Conservation (phyloP, 2,329 filamentous ascomycete species). For the Sphaerulina populicola region DNA sequence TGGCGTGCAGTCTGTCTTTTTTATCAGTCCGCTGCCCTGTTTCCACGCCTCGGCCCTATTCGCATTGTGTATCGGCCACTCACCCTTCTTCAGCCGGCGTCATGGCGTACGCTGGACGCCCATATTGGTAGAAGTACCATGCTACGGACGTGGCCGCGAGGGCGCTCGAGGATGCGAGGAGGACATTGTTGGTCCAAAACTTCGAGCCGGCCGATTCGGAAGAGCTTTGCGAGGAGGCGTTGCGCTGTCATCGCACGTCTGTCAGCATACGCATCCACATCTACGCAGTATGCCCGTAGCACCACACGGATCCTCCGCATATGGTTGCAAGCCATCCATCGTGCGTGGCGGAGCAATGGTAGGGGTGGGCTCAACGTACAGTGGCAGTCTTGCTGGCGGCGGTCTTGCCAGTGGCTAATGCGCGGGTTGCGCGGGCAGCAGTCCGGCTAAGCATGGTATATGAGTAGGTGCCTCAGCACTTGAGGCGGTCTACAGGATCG, state of each 20-base stretch:
- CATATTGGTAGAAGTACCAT: constrained; percentile 97
- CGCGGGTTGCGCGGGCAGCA: constrained; percentile 79
- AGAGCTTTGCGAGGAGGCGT: constrained; percentile 63
- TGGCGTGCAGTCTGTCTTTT: constrained; percentile 68
- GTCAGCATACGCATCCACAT: constrained; percentile 16
- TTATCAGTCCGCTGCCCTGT: constrained; percentile 11
- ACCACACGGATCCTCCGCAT: neutral
- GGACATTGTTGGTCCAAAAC: constrained; percentile 71
- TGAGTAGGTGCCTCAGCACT: constrained; percentile 28
- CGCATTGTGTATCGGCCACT: constrained; percentile 36
- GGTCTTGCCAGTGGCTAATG: constrained; percentile 71
- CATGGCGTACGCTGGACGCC: constrained; percentile 76
- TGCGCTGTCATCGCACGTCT: constrained; percentile 37
- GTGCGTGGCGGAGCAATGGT: constrained; percentile 3
- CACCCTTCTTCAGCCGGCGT: constrained; percentile 97
- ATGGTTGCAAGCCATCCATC: neutral
- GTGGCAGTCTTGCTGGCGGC: constrained; percentile 40
- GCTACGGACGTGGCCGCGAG: constrained; percentile 81
- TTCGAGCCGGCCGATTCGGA: constrained; percentile 60
- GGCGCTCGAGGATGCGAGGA: constrained; percentile 76
- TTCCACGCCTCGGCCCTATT: constrained; percentile 2
- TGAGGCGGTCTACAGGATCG: constrained; percentile 24
- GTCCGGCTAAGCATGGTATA: constrained; percentile 86
- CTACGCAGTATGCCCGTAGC: neutral
- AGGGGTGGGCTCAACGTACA: constrained; percentile 33